phyloP scores from a whole-genome alignment of 345 rosid species.

The Citrus trifoliata region DNA sequence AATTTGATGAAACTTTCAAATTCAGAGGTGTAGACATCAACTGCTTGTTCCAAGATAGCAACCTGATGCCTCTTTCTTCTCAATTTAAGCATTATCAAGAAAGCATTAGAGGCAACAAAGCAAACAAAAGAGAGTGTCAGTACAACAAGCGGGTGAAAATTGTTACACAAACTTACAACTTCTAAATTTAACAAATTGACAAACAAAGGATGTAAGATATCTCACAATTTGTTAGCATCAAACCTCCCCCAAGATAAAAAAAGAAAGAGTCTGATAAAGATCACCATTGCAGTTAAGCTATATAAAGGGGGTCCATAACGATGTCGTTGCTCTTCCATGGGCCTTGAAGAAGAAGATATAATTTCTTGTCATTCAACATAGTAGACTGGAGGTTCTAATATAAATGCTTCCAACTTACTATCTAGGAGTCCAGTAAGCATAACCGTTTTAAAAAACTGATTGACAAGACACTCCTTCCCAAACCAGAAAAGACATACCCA shows the following conservation, averaged over 20 bases:
- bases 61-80: constrained; percentile 55
- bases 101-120: constrained; percentile 19
- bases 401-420: constrained; percentile 1
- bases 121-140: constrained; percentile 19
- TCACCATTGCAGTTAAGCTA: constrained; percentile 70
- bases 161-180: not conserved
- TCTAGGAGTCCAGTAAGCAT: constrained; percentile 2
- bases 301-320: constrained; percentile 95
- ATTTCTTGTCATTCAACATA: constrained; percentile 9
- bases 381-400: not conserved
- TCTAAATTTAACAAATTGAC: constrained; percentile 3
- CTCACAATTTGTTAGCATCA: constrained; percentile 68
- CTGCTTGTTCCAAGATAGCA: constrained; percentile 69
- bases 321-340: constrained; percentile 98
- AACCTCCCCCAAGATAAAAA: constrained; percentile 64
- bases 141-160: constrained; percentile 8
- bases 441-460: not conserved
- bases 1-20: constrained; percentile 76
- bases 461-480: not conserved
- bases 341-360: constrained; percentile 44
- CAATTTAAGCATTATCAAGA: not conserved
- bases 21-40: constrained; percentile 62
- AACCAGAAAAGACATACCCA: constrained; percentile 55
- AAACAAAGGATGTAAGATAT: constrained; percentile 14
- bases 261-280: constrained; percentile 57